phyloP scores from a whole-genome alignment of 2,329 filamentous ascomycete genomes.

The Paraconiothyrium brasiliense region DNA sequence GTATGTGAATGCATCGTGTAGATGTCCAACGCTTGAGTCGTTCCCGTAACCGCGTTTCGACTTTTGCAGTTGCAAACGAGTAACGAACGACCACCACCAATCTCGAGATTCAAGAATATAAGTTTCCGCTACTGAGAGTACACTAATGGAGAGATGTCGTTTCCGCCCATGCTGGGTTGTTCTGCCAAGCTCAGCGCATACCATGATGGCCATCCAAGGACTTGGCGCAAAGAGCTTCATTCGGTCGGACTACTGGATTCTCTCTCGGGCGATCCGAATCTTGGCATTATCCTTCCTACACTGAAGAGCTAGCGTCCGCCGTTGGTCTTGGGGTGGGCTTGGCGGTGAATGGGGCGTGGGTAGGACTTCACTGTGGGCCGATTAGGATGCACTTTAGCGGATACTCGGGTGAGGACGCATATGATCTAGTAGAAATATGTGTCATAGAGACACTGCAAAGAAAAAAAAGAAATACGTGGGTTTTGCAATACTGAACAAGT shows the following conservation, averaged over 20 bases:
- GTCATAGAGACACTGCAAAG: not conserved
- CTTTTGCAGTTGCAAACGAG: not conserved
- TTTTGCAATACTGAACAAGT: not conserved
- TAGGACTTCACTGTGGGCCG: not conserved
- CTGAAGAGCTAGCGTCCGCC: constrained; percentile 7
- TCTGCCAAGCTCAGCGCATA: constrained; percentile 31
- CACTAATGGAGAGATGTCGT: not conserved
- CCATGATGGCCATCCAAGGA: constrained; percentile 37
- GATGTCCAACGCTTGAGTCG: not conserved
- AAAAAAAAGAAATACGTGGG: not conserved
- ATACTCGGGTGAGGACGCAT: not conserved
- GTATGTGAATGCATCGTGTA: constrained; percentile 20
- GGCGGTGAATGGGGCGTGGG: constrained; percentile 22
- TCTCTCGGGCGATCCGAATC: constrained; percentile 3
- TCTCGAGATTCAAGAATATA: not conserved
- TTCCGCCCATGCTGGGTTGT: constrained; percentile 6
- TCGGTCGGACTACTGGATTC: constrained; percentile 7
- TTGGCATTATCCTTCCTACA: constrained; percentile 6
- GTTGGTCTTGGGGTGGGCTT: constrained; percentile 23
- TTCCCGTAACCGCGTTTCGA: not conserved
- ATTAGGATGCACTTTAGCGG: not conserved
- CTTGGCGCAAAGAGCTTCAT: constrained; percentile 18
- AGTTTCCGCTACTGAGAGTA: constrained; percentile 4
- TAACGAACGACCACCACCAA: not conserved
- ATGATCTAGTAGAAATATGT: not conserved